Conservation (phyloP, 2,329 filamentous ascomycete species). For the Colletotrichum agaves region DNA sequence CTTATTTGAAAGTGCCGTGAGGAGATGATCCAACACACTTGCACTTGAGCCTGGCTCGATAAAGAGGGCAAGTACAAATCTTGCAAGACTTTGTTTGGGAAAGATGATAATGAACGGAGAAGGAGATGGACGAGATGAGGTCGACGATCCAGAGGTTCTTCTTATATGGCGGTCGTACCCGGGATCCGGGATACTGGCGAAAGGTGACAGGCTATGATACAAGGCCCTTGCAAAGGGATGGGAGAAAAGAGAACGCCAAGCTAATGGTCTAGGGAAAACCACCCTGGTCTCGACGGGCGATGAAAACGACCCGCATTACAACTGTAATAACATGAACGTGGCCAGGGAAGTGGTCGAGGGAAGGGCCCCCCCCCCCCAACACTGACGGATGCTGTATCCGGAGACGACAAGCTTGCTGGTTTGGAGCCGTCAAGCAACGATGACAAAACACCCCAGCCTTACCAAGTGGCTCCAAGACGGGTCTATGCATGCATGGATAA, state of each 20-base stretch:
- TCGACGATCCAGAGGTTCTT: background rate
- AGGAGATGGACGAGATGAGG: background rate
- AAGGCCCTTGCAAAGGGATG: background rate
- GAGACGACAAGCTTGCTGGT: constrained; percentile 14
- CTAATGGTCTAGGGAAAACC: constrained; percentile 4
- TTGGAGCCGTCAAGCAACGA: constrained; percentile 1
- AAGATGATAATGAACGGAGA: background rate
- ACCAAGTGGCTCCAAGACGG: background rate
- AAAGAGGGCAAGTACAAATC: too few species aligned
- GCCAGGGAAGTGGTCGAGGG: constrained; percentile 16
- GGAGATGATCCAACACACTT: too few species aligned
- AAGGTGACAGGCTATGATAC: background rate
- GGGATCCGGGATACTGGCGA: background rate
- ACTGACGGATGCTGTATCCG: background rate
- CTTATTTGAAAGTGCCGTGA: too few species aligned
- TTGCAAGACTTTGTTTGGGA: background rate
- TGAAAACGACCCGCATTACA: background rate
- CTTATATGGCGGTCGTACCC: background rate
- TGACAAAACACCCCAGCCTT: background rate
- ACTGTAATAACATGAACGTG: constrained; percentile 1
- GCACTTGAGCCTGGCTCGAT: too few species aligned
- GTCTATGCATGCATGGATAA: background rate
- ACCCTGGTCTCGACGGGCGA: background rate
- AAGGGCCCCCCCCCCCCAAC: background rate
- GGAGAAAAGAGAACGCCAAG: constrained; percentile 14